Conservation (phyloP, 2,329 filamentous ascomycete species). For the Emergomyces pasteurianus region DNA sequence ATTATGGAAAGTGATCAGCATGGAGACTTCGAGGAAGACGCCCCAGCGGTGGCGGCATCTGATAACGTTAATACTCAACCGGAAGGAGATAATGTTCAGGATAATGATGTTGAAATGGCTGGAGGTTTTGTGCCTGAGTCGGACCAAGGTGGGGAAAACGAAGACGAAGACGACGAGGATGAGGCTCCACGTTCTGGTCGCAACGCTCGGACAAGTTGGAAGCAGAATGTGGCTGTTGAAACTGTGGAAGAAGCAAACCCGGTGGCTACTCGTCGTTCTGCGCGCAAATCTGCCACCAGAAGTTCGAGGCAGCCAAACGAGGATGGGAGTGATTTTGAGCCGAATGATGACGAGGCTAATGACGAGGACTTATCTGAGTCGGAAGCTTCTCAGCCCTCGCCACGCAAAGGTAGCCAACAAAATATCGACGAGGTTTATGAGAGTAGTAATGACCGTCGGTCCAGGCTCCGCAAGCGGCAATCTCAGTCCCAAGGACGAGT, state of each 20-base stretch:
- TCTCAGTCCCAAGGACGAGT: conserved; percentile 36
- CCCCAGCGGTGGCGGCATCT: conserved; percentile 12
- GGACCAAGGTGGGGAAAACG: conserved; percentile 30
- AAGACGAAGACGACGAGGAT: conserved; percentile 42
- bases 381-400: conserved; percentile 34
- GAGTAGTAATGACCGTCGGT: conserved; percentile 38
- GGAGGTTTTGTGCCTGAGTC: conserved; percentile 32
- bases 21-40: conserved; percentile 22
- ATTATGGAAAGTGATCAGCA: conserved; percentile 31
- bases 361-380: conserved; percentile 44
- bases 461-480: conserved; percentile 38
- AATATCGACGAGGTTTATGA: conserved; percentile 36
- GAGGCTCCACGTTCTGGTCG: conserved; percentile 39
- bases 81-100: conserved; percentile 12
- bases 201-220: conserved; percentile 16
- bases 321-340: conserved; percentile 54
- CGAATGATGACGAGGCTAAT: conserved; percentile 36
- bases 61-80: conserved; percentile 4
- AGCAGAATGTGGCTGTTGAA: conserved; percentile 15
- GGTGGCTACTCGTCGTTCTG: conserved; percentile 26
- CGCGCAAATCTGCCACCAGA: conserved; percentile 28
- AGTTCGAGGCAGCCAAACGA: conserved; percentile 36
- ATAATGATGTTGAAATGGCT: conserved; percentile 24
- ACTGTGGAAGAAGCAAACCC: conserved; percentile 22
- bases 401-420: conserved; percentile 29